Evolutionary conservation across 441 rosid genomes (phyloP).

Genomic region (Jatropha multifida): DNA sequence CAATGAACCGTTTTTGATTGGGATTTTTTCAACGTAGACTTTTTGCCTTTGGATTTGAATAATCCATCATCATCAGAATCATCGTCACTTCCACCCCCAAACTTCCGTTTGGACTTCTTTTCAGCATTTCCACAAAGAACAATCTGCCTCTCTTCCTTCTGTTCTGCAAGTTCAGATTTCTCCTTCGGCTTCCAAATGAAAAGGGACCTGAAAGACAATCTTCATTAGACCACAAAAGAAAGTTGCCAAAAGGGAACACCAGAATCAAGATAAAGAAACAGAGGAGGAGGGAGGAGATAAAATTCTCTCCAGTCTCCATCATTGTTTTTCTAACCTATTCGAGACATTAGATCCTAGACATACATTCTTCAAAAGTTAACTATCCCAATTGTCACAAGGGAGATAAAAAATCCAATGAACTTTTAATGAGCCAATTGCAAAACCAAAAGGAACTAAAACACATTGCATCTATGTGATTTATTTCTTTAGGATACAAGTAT

Average conservation of each 20-base stretch:
- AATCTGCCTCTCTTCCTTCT: slow-evolving; percentile 55
- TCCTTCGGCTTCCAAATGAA: slow-evolving; percentile 89
- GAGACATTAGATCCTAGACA: neutral
- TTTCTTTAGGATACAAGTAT: neutral
- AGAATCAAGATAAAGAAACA: neutral
- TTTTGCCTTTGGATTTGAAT: slow-evolving; percentile 52
- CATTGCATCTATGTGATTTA: neutral
- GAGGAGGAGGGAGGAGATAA: no score
- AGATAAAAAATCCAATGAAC: neutral
- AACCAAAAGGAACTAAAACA: neutral
- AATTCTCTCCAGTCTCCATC: neutral
- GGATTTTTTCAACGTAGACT: slow-evolving; percentile 36
- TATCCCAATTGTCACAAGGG: neutral
- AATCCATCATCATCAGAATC: slow-evolving; percentile 61
- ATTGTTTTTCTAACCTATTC: neutral
- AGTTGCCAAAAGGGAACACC: no score
- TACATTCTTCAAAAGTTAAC: neutral
- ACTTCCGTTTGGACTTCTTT: slow-evolving; percentile 47
- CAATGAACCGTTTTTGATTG: slow-evolving; percentile 28
- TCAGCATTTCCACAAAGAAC: slow-evolving; percentile 45
- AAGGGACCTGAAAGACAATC: slow-evolving; percentile 57
- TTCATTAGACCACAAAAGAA: neutral
- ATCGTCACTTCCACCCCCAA: slow-evolving; percentile 43
- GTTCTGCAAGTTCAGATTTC: slow-evolving; percentile 45
- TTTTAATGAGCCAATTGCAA: neutral